Base-by-base conservation (phyloP, 495 filamentous ascomycete species). In the Podospora tetraspora region DNA sequence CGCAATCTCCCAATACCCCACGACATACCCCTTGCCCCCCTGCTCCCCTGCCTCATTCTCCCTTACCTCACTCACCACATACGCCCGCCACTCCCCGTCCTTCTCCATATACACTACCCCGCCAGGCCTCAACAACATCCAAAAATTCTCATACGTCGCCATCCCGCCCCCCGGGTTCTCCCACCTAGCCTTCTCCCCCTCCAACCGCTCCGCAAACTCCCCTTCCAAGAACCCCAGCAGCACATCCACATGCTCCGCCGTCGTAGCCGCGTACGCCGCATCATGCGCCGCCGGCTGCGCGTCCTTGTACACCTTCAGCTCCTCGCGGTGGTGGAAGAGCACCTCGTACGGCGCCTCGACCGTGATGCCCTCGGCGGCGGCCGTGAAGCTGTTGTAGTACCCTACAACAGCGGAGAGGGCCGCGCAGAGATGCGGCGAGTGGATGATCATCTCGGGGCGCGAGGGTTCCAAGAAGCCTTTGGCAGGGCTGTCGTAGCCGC, bases 51-150 rank as follows among this genome's bases (percentile, higher is more conserved):
- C 4, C 24, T 57, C n/a, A 34, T 57, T 30, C 60, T 27, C 11
- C 30, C 25, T 24, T 3, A 78, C 72, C 13, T 61, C 65, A 16
- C 73, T 78, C 57, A 81, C 63, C 1, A 78, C 71, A 58, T 72
- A 75, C 3, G 80, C 73, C n/a, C 66, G 68, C 76, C 78, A 72
- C 19, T 68, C 69, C 24, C 71, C 69, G 59, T 78, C 66, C 22
- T 68, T 63, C 58, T 75, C 73, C 57, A 71, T 64, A 65, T 80
- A 82, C 16, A 80, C 62, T 8, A 80, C 69, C 58, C 77, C 71
- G 0, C 80, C 80, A 0, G 79, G 80, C 68, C 74, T 76, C 22
- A 80, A 70, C 30, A 80, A 64, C 32, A 79, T 37, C 75, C 79
- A 80, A 22, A 80, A 76, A 4, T 74, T 67, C 1, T 80, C 72